A percentile compares a stretch with the other conserved stretches of the same genome.
Evolutionary conservation across 2,329 filamentous ascomycete species (phyloP).

Genomic region (Clonostachys byssicola): DNA sequence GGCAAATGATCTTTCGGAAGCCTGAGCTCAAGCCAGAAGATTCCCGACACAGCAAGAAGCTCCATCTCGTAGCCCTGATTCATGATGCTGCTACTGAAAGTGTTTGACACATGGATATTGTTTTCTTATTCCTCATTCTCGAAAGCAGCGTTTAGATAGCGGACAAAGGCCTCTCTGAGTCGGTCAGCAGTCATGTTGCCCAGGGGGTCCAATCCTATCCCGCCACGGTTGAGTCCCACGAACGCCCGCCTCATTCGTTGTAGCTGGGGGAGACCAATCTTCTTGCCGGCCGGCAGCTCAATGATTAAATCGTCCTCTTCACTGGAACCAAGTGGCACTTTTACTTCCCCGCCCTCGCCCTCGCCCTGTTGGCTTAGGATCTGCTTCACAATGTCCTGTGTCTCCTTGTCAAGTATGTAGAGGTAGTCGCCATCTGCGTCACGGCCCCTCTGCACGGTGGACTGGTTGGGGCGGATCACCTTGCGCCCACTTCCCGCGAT

Average conservation of each 20-base stretch:
- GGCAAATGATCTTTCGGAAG: too few relatives aligned
- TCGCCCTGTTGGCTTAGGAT: slow-evolving; percentile 68
- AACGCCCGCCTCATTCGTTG: slow-evolving; percentile 77
- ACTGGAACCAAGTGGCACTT: slow-evolving; percentile 29
- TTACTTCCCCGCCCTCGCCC: slow-evolving; percentile 59
- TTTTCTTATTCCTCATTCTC: slow-evolving; percentile 45
- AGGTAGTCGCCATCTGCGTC: slow-evolving; percentile 70
- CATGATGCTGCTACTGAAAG: neutral
- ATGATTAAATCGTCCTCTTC: slow-evolving; percentile 49
- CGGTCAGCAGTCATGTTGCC: slow-evolving; percentile 48
- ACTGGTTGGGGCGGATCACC: slow-evolving; percentile 67
- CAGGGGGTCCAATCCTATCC: slow-evolving; percentile 53
- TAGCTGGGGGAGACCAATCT: slow-evolving; percentile 68
- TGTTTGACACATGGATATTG: neutral
- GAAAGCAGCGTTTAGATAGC: slow-evolving; percentile 63
- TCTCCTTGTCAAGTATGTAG: slow-evolving; percentile 74
- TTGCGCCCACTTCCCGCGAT: slow-evolving; percentile 61
- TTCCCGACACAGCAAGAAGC: too few relatives aligned
- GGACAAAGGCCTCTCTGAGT: slow-evolving; percentile 60
- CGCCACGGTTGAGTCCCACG: slow-evolving; percentile 69
- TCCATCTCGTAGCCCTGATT: neutral
- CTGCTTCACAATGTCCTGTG: slow-evolving; percentile 69
- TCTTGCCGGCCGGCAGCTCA: slow-evolving; percentile 57
- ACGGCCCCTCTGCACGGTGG: slow-evolving; percentile 61
- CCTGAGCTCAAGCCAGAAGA: too few relatives aligned